A percentile compares a stretch with the other conserved stretches of the same genome.
These are phyloP conservation scores for Alternaria incomplexa DNA, from an alignment of 2,329 filamentous ascomycete genomes.

Conservation along the genomic window DNA sequence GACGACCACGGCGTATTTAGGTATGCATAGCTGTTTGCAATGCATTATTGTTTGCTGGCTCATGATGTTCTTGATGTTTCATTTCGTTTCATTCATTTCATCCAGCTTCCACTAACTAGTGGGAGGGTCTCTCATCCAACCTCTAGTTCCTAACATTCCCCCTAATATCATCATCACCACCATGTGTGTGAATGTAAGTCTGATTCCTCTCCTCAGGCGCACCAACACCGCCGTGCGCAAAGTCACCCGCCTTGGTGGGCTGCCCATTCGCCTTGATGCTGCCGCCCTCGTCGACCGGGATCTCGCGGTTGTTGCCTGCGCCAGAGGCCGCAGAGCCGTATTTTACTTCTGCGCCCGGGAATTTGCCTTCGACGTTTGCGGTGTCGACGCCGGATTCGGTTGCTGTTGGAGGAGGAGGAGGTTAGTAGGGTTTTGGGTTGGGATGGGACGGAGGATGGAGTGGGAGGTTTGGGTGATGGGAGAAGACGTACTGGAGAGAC, in stretches of 20 bases:
- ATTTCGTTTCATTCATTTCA: too few species aligned
- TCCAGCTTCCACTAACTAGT: too few species aligned
- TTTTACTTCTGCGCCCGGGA: conserved; percentile 53
- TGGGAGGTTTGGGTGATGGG: too few species aligned
- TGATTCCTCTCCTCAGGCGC: conserved; percentile 55
- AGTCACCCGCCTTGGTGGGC: conserved; percentile 56
- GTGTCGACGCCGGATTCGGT: conserved; percentile 57
- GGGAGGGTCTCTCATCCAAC: background rate
- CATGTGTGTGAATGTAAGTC: conserved; percentile 46
- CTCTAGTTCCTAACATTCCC: conserved; percentile 47
- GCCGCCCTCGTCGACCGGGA: conserved; percentile 56
- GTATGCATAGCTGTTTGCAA: background rate
- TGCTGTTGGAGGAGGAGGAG: conserved; percentile 33
- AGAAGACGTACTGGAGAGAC: conserved; percentile 47
- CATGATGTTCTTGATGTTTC: too few species aligned
- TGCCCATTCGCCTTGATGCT: conserved; percentile 49
- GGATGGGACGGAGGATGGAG: background rate
- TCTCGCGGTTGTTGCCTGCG: conserved; percentile 55
- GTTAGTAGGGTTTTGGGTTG: background rate
- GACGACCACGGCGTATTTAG: background rate
- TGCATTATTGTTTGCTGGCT: background rate
- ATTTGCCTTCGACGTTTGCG: conserved; percentile 44
- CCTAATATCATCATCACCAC: conserved; percentile 50
- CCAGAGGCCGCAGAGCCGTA: conserved; percentile 54
- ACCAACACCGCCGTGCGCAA: conserved; percentile 52